Evolutionary conservation across 2,329 filamentous ascomycete species (phyloP).

Genomic region (Fusarium neocosmosporiellum): DNA sequence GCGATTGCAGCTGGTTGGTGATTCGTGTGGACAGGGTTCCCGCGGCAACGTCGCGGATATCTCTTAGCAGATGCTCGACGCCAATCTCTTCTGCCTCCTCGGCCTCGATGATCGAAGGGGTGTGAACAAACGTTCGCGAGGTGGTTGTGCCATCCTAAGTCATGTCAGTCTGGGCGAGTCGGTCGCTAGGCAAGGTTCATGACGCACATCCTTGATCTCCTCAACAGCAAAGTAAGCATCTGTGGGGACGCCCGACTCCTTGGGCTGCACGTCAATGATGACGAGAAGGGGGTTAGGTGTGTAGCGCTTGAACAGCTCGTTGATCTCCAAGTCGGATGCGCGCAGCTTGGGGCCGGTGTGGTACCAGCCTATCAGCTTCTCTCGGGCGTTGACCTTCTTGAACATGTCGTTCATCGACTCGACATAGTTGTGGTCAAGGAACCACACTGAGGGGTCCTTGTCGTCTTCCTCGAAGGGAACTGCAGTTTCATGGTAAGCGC

Average conservation of each 20-base stretch:
- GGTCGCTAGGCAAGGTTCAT: neutral
- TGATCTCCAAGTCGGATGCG: slow-evolving; percentile 97
- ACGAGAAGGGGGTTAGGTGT: slow-evolving; percentile 95
- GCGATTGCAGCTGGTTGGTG: slow-evolving; percentile 95
- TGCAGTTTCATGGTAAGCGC: slow-evolving; percentile 52
- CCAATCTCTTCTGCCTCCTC: slow-evolving; percentile 99
- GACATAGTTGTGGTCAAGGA: slow-evolving; percentile 98
- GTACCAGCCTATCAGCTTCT: slow-evolving; percentile 99
- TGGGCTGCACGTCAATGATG: slow-evolving; percentile 98
- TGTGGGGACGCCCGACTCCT: slow-evolving; percentile 96
- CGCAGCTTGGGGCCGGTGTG: slow-evolving; percentile 97
- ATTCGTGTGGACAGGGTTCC: slow-evolving; percentile 96
- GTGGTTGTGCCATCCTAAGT: slow-evolving; percentile 93
- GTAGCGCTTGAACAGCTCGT: slow-evolving; percentile 99
- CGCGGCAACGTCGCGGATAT: slow-evolving; percentile 97
- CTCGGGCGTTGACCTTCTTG: slow-evolving; percentile 99
- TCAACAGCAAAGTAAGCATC: slow-evolving; percentile 99
- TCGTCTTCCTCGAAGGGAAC: slow-evolving; percentile 99
- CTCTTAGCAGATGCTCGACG: slow-evolving; percentile 95
- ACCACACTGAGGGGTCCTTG: slow-evolving; percentile 98
- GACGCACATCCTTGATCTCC: slow-evolving; percentile 96
- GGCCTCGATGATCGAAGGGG: slow-evolving; percentile 96
- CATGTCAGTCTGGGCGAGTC: slow-evolving; percentile 4
- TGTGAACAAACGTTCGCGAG: slow-evolving; percentile 97
- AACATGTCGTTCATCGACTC: slow-evolving; percentile 99